Evolutionary conservation across 2,329 filamentous ascomycete genomes (phyloP), one percentile per base, ranked within the genome.

Genomic region (Stemphylium beticola): DNA sequence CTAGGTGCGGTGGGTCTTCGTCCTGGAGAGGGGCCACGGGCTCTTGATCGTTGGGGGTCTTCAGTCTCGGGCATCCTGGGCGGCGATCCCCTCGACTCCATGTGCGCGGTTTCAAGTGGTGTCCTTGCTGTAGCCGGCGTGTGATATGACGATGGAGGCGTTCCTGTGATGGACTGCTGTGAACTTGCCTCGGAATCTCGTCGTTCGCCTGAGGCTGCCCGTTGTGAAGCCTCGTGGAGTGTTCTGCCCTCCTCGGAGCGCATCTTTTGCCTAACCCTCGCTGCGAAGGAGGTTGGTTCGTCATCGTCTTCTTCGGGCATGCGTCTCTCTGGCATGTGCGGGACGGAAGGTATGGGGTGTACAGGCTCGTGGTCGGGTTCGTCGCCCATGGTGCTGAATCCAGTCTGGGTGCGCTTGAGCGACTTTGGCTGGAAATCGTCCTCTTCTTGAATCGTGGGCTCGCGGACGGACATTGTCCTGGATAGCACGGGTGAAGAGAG

Each of bases 351-450:
- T 22, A 65, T 46, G 6, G 59, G 65, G 81, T 83, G 60, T 83
- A 83, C 15, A 79, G 78, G 68, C 83, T 64, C 64, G 18, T 55
- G 53, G 43, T 66, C 61, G 3, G 60, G 57, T 34, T 63, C 58
- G 34, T 60, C 61, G 8, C 33, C 60, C 18, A 65, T 49, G 26
- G 65, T 64, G 36, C 65, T 67, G 58, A 73, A 73, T 17, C 85
- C 85, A 0, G 87, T 89, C 70, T 85, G 84, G 1, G 82, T 82
- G 36, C 86, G 80, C 54, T 80, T 78, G 48, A 89, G 74, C 5
- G 82, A 78, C 31, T 78, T 79, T 1, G 85, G 85, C 55, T 74
- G 69, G 66, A 87, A 87, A 41, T 79, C 76, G 40, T 79, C 78
- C 34, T 76, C 74, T 44, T 76, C 74, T 51, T 67, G 76, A 53